These are phyloP conservation scores for Candida hispaniensis DNA, from an alignment of 805 yeast species.

Conservation along the genomic window DNA sequence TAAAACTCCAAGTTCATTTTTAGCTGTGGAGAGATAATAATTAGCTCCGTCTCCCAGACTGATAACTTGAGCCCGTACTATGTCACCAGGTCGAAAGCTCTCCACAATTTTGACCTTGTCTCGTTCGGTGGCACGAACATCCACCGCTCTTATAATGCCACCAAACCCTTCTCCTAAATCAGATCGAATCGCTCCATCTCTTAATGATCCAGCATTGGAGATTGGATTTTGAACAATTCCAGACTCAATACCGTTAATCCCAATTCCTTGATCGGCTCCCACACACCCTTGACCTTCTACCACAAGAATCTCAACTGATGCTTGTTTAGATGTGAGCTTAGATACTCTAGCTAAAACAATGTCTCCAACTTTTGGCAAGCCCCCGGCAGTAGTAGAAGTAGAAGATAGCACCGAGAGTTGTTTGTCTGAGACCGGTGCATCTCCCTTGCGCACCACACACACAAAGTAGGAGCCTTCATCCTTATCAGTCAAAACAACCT, in stretches of 20 bases:
- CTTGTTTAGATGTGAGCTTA: slow-evolving; percentile 56
- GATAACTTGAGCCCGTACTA: slow-evolving; percentile 67
- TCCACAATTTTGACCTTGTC: slow-evolving; percentile 73
- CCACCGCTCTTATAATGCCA: slow-evolving; percentile 78
- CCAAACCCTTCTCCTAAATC: slow-evolving; percentile 84
- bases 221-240: slow-evolving; percentile 26
- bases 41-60: slow-evolving; percentile 91
- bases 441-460: slow-evolving; percentile 4
- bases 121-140: slow-evolving; percentile 81
- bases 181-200: slow-evolving; percentile 19
- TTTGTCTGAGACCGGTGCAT: slow-evolving; percentile 1
- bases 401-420: slow-evolving; percentile 10
- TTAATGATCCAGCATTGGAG: slow-evolving; percentile 19
- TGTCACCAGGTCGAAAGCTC: slow-evolving; percentile 83
- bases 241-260: slow-evolving; percentile 39
- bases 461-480: slow-evolving; percentile 21
- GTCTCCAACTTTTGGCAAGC: slow-evolving; percentile 74
- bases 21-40: slow-evolving; percentile 80
- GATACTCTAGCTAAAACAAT: slow-evolving; percentile 67
- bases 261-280: slow-evolving; percentile 54
- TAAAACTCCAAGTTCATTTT: slow-evolving; percentile 87
- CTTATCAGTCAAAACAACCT: slow-evolving; percentile 27
- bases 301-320: slow-evolving; percentile 62
- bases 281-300: slow-evolving; percentile 53
- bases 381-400: slow-evolving; percentile 19